These are phyloP conservation scores for Aspergillus pseudoviridinutans DNA, from an alignment of 2,329 filamentous ascomycete species.

Conservation along the genomic window DNA sequence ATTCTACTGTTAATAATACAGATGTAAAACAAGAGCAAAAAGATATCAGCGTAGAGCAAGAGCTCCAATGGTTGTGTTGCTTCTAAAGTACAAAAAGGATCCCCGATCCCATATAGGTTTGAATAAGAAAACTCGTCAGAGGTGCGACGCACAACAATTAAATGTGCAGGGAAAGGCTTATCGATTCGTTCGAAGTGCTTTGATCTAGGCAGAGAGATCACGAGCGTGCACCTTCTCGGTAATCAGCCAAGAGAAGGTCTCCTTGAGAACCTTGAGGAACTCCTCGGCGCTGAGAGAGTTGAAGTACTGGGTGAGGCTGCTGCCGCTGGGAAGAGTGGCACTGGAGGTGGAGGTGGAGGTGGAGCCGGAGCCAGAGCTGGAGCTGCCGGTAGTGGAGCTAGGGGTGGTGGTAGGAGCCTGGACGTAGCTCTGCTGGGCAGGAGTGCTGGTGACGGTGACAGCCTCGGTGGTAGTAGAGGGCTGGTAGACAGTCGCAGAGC, in stretches of 20 bases:
- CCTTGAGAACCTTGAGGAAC: constrained; percentile 25
- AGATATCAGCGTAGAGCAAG: not conserved
- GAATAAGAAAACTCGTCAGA: constrained; percentile 8
- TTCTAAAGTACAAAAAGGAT: constrained; percentile 11
- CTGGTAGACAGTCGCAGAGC: constrained; percentile 19
- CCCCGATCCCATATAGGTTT: constrained; percentile 8
- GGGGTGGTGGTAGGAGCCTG: constrained; percentile 11
- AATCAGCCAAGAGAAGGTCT: constrained; percentile 31
- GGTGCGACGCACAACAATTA: not conserved
- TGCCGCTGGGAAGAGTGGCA: constrained; percentile 16
- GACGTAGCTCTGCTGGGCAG: constrained; percentile 20
- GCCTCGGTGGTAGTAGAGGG: constrained; percentile 18
- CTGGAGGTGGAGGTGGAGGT: constrained; percentile 7
- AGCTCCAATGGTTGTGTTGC: not conserved
- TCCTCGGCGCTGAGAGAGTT: constrained; percentile 28
- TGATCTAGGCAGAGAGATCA: constrained; percentile 22
- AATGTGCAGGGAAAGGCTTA: constrained; percentile 8
- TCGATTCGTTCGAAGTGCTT: constrained; percentile 3
- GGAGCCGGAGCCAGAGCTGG: constrained; percentile 6
- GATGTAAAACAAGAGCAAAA: not conserved
- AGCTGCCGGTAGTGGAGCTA: constrained; percentile 5
- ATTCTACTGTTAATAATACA: not conserved
- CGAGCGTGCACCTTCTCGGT: constrained; percentile 31
- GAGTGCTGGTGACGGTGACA: constrained; percentile 20
- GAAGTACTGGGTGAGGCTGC: constrained; percentile 25